A percentile compares a stretch with the other conserved stretches of the same genome.
Conservation (phyloP, 768 basidiomycete genomes). For the Suillus subalutaceus region DNA sequence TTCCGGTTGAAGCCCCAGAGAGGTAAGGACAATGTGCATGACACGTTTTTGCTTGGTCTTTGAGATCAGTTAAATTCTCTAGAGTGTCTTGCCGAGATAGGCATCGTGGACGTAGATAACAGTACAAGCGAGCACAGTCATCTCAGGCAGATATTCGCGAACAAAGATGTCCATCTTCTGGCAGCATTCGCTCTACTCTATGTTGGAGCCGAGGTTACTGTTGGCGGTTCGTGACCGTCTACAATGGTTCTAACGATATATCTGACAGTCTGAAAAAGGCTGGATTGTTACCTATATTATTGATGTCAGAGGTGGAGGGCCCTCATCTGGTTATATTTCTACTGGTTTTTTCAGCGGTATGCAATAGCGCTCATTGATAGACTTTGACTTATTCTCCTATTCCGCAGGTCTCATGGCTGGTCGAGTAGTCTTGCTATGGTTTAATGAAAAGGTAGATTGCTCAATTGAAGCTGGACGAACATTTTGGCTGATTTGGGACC, state of each 20-base stretch:
- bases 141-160: conserved; percentile 53
- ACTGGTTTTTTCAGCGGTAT: conserved; percentile 60
- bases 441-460: conserved; percentile 49
- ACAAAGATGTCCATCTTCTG: conserved; percentile 59
- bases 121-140: conserved; percentile 38
- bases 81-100: conserved; percentile 61
- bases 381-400: neutral
- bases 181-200: conserved; percentile 69
- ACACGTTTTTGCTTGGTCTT: neutral
- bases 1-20: conserved; percentile 77
- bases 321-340: conserved; percentile 52
- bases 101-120: conserved; percentile 46
- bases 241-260: neutral
- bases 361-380: conserved; percentile 6
- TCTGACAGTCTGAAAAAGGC: conserved; percentile 36
- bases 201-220: conserved; percentile 66
- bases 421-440: conserved; percentile 56
- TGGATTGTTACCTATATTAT: conserved; percentile 72
- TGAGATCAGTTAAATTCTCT: conserved; percentile 2
- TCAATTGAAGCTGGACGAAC: neutral
- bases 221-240: conserved; percentile 37
- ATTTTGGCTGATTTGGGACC: neutral
- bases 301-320: conserved; percentile 45
- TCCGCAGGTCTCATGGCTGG: conserved; percentile 56
- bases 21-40: conserved; percentile 42